phyloP scores from a whole-genome alignment of 306 rosid genomes.

The Arachis stenosperma region DNA sequence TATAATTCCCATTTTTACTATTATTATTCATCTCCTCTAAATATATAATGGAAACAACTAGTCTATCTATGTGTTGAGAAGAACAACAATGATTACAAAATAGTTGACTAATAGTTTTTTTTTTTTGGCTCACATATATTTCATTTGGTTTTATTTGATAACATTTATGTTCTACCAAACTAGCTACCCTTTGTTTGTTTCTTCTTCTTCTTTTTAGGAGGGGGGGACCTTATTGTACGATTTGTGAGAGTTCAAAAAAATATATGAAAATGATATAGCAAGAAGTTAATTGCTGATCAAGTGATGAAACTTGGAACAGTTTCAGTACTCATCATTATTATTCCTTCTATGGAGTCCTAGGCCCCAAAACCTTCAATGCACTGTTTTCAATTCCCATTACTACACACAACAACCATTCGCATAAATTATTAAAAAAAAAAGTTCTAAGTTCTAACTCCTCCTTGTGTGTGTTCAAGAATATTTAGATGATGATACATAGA shows the following conservation, averaged over 20 bases:
- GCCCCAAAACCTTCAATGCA: slow-evolving; percentile 65
- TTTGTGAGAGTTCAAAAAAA: slow-evolving; percentile 16
- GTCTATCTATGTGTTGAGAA: not conserved
- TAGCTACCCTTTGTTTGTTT: not conserved
- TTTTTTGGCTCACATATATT: not conserved
- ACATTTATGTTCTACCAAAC: not conserved
- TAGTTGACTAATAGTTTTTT: slow-evolving; percentile 9
- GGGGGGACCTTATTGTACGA: not conserved
- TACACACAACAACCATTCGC: slow-evolving; percentile 69
- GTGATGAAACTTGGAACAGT: slow-evolving; percentile 21
- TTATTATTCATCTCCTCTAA: not conserved
- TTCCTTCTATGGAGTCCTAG: slow-evolving; percentile 31
- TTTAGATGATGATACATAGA: slow-evolving; percentile 47
- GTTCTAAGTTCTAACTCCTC: not conserved
- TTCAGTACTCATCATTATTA: slow-evolving; percentile 26
- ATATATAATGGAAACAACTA: slow-evolving; percentile 23
- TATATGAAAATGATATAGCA: slow-evolving; percentile 37
- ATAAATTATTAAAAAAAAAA: slow-evolving; percentile 47
- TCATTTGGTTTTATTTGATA: not conserved
- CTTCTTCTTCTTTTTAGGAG: too few relatives aligned
- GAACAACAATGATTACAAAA: not conserved
- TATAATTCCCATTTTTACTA: not conserved
- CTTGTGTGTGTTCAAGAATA: slow-evolving; percentile 41
- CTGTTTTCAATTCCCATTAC: slow-evolving; percentile 65
- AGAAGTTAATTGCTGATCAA: not conserved